phyloP scores from a whole-genome alignment of 306 rosid species.

The Amphicarpaea edgeworthii region DNA sequence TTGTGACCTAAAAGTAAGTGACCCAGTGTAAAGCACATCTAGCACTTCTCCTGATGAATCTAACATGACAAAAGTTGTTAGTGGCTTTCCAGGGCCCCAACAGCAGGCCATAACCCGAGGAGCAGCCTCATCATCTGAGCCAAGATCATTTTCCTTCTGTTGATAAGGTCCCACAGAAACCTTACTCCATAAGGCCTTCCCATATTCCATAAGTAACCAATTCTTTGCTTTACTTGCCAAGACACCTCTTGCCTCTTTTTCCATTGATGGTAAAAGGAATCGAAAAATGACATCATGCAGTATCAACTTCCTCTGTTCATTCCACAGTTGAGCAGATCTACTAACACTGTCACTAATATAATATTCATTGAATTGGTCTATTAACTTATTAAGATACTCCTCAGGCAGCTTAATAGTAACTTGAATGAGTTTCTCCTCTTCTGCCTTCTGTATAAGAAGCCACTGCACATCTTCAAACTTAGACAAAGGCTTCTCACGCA shows the following conservation, averaged over 20 bases:
- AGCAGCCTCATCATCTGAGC: constrained; percentile 91
- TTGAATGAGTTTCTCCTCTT: constrained; percentile 92
- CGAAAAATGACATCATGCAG: constrained; percentile 84
- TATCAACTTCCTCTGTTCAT: constrained; percentile 94
- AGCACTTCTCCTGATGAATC: constrained; percentile 95
- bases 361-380: constrained; percentile 81
- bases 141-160: constrained; percentile 83
- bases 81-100: constrained; percentile 99
- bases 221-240: constrained; percentile 77
- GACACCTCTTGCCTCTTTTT: constrained; percentile 88
- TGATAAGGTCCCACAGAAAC: constrained; percentile 95
- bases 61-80: constrained; percentile 93
- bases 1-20: constrained; percentile 88
- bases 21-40: constrained; percentile 89
- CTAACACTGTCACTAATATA: constrained; percentile 97
- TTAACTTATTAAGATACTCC: constrained; percentile 73
- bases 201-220: constrained; percentile 89
- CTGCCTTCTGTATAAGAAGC: constrained; percentile 98
- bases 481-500: constrained; percentile 85
- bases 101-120: constrained; percentile 99
- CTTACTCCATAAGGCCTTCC: constrained; percentile 87
- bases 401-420: constrained; percentile 90
- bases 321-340: constrained; percentile 97
- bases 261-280: constrained; percentile 93
- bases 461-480: constrained; percentile 94